Percentiles rank a stretch among this genome's conserved stretches.
phyloP scores from a whole-genome alignment of 169 alveolate species.

The Plasmodium gonderi region DNA sequence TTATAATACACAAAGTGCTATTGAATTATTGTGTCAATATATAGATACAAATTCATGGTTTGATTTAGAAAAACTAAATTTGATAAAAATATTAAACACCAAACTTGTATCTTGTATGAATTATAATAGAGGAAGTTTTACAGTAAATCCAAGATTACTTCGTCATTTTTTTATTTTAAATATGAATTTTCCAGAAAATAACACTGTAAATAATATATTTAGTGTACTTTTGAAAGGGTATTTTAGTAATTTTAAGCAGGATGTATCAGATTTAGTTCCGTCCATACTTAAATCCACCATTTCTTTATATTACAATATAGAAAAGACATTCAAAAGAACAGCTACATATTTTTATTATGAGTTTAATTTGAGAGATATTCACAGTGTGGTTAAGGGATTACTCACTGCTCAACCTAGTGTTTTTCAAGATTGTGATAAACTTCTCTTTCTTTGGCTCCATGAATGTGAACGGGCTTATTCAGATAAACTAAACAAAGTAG shows the following conservation, averaged over 20 bases:
- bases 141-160: conserved; percentile 93
- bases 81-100: conserved; percentile 94
- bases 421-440: conserved; percentile 92
- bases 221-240: conserved; percentile 93
- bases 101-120: conserved; percentile 94
- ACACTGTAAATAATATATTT: conserved; percentile 93
- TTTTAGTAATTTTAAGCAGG: conserved; percentile 90
- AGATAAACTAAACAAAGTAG: conserved; percentile 92
- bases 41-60: conserved; percentile 94
- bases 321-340: conserved; percentile 94
- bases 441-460: conserved; percentile 94
- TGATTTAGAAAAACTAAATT: conserved; percentile 91
- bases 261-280: conserved; percentile 91
- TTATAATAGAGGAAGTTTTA: conserved; percentile 96
- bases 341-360: conserved; percentile 98
- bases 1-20: conserved; percentile 95
- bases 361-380: conserved; percentile 94
- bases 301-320: conserved; percentile 90
- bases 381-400: conserved; percentile 95
- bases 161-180: conserved; percentile 96
- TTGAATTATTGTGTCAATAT: conserved; percentile 94
- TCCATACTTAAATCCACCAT: conserved; percentile 93
- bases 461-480: conserved; percentile 96
- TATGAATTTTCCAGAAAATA: conserved; percentile 95
- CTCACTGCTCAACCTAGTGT: conserved; percentile 91